Evolutionary conservation across 2,329 filamentous ascomycete species (phyloP).

Genomic region (Pseudogymnoascus pannorum): DNA sequence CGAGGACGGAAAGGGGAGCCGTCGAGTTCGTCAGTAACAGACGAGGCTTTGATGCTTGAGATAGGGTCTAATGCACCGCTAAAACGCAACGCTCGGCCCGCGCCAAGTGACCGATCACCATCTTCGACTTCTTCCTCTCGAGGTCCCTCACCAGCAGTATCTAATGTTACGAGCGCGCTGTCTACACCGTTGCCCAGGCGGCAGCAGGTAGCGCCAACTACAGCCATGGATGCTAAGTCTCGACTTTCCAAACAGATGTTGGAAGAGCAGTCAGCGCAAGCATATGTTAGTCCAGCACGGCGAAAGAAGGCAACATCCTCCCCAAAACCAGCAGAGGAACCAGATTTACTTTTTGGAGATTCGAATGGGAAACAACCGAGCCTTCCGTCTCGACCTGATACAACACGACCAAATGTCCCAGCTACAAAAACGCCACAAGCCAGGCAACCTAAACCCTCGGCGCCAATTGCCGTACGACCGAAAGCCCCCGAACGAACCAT

Average conservation of each 20-base stretch:
- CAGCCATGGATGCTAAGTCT: constrained; percentile 42
- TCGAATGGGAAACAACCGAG: constrained; percentile 12
- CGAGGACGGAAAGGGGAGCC: constrained; percentile 17
- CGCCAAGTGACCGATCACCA: constrained; percentile 17
- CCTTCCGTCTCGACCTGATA: constrained; percentile 25
- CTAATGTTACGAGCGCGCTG: constrained; percentile 36
- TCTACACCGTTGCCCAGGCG: constrained; percentile 47
- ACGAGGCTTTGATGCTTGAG: constrained; percentile 77
- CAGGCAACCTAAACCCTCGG: constrained; percentile 36
- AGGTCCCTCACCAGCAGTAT: constrained; percentile 43
- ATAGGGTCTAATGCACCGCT: constrained; percentile 50
- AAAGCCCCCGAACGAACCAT: constrained; percentile 41
- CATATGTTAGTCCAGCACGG: constrained; percentile 80
- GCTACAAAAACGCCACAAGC: constrained; percentile 31
- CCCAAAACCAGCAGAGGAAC: constrained; percentile 35
- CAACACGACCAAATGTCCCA: constrained; percentile 27
- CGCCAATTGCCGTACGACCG: constrained; percentile 38
- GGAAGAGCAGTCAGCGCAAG: constrained; percentile 74
- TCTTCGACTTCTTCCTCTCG: constrained; percentile 28
- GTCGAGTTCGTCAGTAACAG: constrained; percentile 39
- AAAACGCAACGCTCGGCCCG: constrained; percentile 24
- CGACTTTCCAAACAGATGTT: constrained; percentile 65
- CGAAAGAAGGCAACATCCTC: constrained; percentile 56
- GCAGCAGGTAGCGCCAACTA: constrained; percentile 44
- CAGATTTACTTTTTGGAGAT: constrained; percentile 56